Conservation (phyloP, 768 basidiomycete species). For the Xerocomellus dryophilus region DNA sequence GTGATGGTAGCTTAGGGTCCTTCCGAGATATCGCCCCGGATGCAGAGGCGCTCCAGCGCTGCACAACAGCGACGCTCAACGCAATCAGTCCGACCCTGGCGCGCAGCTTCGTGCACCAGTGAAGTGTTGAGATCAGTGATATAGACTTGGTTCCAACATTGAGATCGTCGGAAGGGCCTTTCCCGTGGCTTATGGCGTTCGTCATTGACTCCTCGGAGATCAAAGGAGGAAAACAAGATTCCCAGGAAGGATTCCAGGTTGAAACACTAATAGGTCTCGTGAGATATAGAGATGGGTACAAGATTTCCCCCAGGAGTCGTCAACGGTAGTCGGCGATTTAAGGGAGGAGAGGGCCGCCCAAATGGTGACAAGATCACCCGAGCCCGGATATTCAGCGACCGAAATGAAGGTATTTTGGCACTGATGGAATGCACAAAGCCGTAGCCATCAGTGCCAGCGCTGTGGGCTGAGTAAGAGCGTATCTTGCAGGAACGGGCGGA, state of each 20-base stretch:
- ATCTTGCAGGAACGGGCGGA: background rate
- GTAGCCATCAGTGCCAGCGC: background rate
- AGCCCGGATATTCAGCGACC: background rate
- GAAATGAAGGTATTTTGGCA: conserved; percentile 4
- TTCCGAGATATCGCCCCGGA: conserved; percentile 1
- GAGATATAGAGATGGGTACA: conserved; percentile 22
- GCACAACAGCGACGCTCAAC: conserved; percentile 8
- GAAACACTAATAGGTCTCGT: conserved; percentile 19
- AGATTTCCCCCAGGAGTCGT: conserved; percentile 11
- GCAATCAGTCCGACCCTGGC: conserved; percentile 20
- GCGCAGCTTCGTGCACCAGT: background rate
- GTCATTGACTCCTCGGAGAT: conserved; percentile 29
- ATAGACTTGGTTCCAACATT: conserved; percentile 2
- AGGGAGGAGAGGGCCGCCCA: conserved; percentile 4
- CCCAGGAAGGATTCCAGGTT: conserved; percentile 8
- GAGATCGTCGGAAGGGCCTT: conserved; percentile 11
- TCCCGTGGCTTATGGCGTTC: conserved; percentile 7
- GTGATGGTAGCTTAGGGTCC: background rate
- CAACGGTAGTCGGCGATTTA: conserved; percentile 16
- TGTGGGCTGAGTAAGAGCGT: background rate
- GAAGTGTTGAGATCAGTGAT: conserved; percentile 6
- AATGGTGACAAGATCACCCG: conserved; percentile 6
- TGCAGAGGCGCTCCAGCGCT: background rate
- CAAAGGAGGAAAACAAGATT: conserved; percentile 7
- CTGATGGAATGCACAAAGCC: background rate